Percentiles rank a stretch among this genome's conserved stretches.
These are phyloP conservation scores for Dichotomocladium elegans DNA, from an alignment of 371 early-diverging fungal genomes.

Conservation along the genomic window DNA sequence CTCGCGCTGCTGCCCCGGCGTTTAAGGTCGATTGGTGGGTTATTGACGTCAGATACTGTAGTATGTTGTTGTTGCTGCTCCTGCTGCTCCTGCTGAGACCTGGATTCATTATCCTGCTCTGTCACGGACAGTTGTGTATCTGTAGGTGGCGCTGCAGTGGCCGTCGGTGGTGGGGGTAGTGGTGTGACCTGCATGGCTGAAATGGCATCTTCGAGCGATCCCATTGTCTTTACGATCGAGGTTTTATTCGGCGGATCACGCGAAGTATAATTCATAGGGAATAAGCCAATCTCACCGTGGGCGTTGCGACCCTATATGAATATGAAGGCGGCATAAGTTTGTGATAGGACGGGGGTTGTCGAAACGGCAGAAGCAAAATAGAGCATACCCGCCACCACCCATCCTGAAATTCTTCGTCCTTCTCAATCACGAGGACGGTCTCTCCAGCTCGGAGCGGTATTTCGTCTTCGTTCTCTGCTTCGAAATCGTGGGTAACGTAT, in stretches of 20 bases:
- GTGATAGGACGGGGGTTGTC: background rate
- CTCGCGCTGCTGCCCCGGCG: background rate
- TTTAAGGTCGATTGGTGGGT: no score
- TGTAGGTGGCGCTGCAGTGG: background rate
- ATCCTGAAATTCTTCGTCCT: constrained; percentile 76
- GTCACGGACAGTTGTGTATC: no score
- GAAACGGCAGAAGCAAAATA: background rate
- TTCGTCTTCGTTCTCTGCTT: constrained; percentile 77
- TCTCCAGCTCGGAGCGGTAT: constrained; percentile 68
- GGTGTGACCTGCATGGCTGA: constrained; percentile 19
- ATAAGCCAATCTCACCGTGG: constrained; percentile 67
- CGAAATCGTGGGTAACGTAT: constrained; percentile 63
- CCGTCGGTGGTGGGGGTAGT: background rate
- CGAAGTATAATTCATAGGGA: constrained; percentile 67
- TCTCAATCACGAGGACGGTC: constrained; percentile 69
- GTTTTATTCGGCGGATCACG: constrained; percentile 6
- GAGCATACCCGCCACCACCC: constrained; percentile 82
- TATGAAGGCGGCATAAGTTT: no score
- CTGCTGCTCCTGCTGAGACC: background rate
- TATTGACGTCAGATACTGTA: no score
- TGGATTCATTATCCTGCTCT: no score
- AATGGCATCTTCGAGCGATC: constrained; percentile 24
- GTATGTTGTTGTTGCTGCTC: constrained; percentile 13
- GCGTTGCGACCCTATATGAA: constrained; percentile 62
- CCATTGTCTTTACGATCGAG: constrained; percentile 27